Conservation (phyloP, 2,329 filamentous ascomycete genomes). For the Paecilomyces formosus region DNA sequence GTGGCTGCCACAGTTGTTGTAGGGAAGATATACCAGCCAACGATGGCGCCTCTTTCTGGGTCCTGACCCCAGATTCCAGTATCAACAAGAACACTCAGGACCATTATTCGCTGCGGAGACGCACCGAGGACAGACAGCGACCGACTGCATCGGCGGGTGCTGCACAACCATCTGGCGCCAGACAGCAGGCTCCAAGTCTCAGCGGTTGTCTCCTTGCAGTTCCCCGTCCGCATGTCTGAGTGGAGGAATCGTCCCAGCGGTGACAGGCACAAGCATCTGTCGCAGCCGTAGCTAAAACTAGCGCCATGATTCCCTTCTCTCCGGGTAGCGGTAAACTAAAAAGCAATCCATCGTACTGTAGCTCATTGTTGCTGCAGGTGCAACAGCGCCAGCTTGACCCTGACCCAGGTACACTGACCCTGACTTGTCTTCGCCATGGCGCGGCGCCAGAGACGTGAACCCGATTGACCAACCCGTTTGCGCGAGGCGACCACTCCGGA, state of each 20-base stretch:
- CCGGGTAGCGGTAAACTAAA: neutral
- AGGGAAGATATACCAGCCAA: neutral
- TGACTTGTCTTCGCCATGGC: neutral
- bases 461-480: neutral
- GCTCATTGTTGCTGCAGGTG: neutral
- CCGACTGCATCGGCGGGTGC: neutral
- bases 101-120: neutral
- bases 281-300: neutral
- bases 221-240: neutral
- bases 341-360: neutral
- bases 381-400: neutral
- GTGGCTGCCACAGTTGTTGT: neutral
- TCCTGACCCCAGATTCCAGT: neutral
- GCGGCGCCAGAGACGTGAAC: neutral
- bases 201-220: neutral
- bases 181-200: slow-evolving; percentile 12
- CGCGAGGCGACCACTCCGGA: slow-evolving; percentile 2
- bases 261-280: neutral
- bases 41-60: neutral
- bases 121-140: neutral
- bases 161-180: slow-evolving; percentile 15
- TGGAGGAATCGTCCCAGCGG: neutral
- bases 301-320: neutral
- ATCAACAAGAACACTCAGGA: neutral
- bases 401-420: neutral